Base-by-base conservation (phyloP, 305 asterid species). In the Fraxinus nigra region DNA sequence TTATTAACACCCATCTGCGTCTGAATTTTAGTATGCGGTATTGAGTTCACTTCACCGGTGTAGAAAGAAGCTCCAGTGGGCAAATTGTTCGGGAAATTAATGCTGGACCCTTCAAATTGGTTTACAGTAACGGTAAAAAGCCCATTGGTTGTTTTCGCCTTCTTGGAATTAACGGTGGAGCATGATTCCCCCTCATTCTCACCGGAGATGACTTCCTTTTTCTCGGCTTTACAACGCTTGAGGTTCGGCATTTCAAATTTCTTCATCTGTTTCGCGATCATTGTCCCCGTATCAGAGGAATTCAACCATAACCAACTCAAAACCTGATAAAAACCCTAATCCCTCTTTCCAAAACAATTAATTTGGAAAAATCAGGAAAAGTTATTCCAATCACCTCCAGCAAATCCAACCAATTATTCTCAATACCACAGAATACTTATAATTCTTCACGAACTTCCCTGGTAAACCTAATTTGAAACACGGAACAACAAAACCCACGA, bases 151-250 rank as follows among this genome's bases (percentile, higher is more conserved):
- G 76, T 63, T 82, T 81, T 85, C 80, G 54, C 83, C 87, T 85
- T 85, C 72, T 81, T 79, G 16, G 80, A 26, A 80, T 78, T 61
- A 30, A 75, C 81, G 10, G 79, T 82, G 70, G 84, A 80, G 86
- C 86, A 80, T 34, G 91, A 87, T 77, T 82, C 86, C 54, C 75
- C 82, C 4, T 54, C 92, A 73, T 74, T 74, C 76, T 78, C 78
- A 10, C 43, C 81, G 48, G 81, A 81, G 7, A 75, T 77, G 40
- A 84, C 54, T 83, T 85, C 89, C 18, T 69, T 85, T 63, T 83
- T 88, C 79, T 85, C 92, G 40, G 80, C 82, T 74, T 88, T 85
- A 80, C 92, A 89, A 26, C 94, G 93, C 84, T 93, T 95, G 33
- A 90, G 84, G 82, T 92, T 91, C 82, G 98, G 65, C 65, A 54